Base-by-base conservation (phyloP, 2,329 filamentous ascomycete genomes). In the Ciborinia camelliae region DNA sequence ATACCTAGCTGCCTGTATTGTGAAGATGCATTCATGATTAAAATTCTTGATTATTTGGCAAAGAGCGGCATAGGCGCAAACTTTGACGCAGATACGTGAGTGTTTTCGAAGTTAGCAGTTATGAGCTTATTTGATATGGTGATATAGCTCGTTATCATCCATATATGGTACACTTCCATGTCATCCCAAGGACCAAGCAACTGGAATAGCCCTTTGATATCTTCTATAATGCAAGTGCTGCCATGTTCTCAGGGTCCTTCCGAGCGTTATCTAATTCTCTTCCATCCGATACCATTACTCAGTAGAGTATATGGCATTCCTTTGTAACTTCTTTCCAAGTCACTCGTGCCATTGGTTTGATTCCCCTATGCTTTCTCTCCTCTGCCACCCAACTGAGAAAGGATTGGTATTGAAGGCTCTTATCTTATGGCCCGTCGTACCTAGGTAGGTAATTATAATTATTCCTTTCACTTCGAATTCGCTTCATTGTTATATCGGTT, bases 1-100 rank as follows among this genome's bases (percentile, higher is more conserved):
- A 47, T 59, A 12, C 30, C 28, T 47, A 59, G n/a, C 55, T 59
- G 55, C 55, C 35, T 59, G 14, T 47, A 47, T 47, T 20, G n/a
- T n/a, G 30, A 37, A 47, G 55, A 59, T 59, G n/a, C 30, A 59
- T 59, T 47, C 26, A 37, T 20, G 41, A 58, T 58, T 23, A 20
- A 26, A 26, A 3, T 18, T 3, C n/a, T 47, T 47, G 15, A 47
- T 47, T 35, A 20, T 47, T 47, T 7, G 14, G 28, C 23, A 23
- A 23, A 45, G 26, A 15, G 7, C 28, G 28, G 37, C 20, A 4
- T n/a, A 20, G 15, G n/a, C n/a, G 30, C 30, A 35, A 20, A 47
- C 41, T 35, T 45, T 26, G 30, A 37, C 20, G 41, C 41, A 47
- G 47, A n/a, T 47, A 58, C 8, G 23, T 57, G 28, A 20, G 39